These are phyloP conservation scores for Mycena metata DNA, from an alignment of 768 basidiomycete species.

Conservation along the genomic window DNA sequence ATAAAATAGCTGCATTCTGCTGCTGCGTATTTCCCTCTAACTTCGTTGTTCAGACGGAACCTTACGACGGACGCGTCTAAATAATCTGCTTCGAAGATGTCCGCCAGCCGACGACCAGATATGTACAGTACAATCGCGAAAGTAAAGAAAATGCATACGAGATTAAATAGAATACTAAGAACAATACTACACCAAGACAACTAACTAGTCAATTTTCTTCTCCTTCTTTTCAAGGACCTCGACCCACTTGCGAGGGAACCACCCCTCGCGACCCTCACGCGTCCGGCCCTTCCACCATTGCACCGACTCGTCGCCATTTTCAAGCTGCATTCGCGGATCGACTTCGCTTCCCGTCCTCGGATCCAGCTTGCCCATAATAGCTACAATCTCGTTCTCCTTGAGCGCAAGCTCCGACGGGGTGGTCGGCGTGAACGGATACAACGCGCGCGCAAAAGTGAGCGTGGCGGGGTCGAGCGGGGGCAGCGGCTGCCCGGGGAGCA, in stretches of 20 bases:
- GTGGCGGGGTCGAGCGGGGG: slow-evolving; percentile 83
- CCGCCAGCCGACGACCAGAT: no score
- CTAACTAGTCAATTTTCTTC: slow-evolving; percentile 41
- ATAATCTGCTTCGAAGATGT: no score
- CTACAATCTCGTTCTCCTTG: slow-evolving; percentile 93
- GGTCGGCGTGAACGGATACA: slow-evolving; percentile 82
- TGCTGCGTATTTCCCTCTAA: no score
- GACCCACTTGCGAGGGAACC: slow-evolving; percentile 95
- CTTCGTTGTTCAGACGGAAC: no score
- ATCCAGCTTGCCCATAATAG: slow-evolving; percentile 86
- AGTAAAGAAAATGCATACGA: no score
- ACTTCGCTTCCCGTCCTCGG: slow-evolving; percentile 77
- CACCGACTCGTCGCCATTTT: slow-evolving; percentile 63
- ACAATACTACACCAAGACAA: background rate
- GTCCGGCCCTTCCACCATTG: slow-evolving; percentile 95
- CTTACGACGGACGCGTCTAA: no score
- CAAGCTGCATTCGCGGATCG: slow-evolving; percentile 71
- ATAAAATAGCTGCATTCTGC: no score
- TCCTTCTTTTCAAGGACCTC: slow-evolving; percentile 70
- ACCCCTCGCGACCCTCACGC: slow-evolving; percentile 91
- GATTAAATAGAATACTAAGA: background rate
- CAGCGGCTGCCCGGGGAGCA: slow-evolving; percentile 55
- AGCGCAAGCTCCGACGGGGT: slow-evolving; percentile 85
- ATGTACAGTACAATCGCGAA: no score
- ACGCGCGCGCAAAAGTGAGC: slow-evolving; percentile 86